phyloP scores from a whole-genome alignment of 2,329 filamentous ascomycete species.

The Colletotrichum lini region DNA sequence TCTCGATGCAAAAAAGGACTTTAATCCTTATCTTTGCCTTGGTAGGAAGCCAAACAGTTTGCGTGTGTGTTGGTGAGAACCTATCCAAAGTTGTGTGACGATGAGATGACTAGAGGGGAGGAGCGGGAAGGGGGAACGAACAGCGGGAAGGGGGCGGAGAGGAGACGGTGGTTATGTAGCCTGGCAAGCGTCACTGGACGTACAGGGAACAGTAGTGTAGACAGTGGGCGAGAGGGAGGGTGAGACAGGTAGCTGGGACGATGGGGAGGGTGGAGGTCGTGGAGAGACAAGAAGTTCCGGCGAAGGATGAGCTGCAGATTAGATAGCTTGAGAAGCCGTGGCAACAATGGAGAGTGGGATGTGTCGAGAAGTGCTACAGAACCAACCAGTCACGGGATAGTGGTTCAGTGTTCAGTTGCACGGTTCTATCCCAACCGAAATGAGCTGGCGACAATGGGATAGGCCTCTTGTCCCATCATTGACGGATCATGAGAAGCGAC shows the following conservation, averaged over 20 bases:
- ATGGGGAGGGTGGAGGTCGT: constrained; percentile 23
- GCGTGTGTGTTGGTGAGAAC: constrained; percentile 18
- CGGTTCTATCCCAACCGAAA: background rate
- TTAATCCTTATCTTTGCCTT: constrained; percentile 34
- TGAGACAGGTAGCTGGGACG: constrained; percentile 33
- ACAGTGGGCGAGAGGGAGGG: constrained; percentile 32
- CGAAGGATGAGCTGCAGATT: constrained; percentile 33
- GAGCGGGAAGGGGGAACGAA: constrained; percentile 7
- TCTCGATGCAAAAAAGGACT: constrained; percentile 37
- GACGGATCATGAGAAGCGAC: background rate
- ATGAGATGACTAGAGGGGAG: constrained; percentile 3
- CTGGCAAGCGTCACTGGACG: constrained; percentile 25
- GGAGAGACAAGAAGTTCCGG: constrained; percentile 27
- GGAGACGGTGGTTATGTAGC: constrained; percentile 39
- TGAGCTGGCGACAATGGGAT: background rate
- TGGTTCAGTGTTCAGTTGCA: constrained; percentile 8
- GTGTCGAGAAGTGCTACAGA: constrained; percentile 26
- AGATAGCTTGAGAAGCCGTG: constrained; percentile 12
- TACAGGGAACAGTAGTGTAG: background rate
- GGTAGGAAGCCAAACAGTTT: constrained; percentile 34
- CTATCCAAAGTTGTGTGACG: constrained; percentile 38
- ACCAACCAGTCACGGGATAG: constrained; percentile 5
- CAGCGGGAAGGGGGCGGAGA: background rate
- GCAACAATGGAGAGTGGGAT: constrained; percentile 16
- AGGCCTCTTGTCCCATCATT: background rate